phyloP scores from a whole-genome alignment of 257 asterid genomes.

The Handroanthus guayacan region DNA sequence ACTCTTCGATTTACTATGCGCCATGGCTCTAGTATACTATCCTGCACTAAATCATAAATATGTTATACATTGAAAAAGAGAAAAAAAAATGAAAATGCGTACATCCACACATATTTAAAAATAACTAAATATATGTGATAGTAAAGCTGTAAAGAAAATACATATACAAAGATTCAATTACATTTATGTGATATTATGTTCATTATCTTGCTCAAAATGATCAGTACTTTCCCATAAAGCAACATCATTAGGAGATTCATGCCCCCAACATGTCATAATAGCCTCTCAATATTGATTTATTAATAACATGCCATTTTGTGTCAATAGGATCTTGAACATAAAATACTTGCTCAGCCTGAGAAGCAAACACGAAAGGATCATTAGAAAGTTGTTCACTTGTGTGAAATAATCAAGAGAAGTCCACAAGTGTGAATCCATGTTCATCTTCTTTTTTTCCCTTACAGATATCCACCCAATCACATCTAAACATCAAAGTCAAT shows the following conservation, averaged over 20 bases:
- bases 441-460: neutral
- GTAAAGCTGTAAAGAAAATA: no score
- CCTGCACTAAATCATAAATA: no score
- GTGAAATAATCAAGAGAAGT: neutral
- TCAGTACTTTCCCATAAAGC: neutral
- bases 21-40: no score
- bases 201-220: neutral
- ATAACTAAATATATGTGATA: no score
- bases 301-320: neutral
- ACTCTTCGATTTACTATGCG: no score
- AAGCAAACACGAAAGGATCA: constrained; percentile 2
- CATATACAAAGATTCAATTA: no score
- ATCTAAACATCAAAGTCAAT: neutral
- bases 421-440: neutral
- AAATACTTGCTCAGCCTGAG: neutral
- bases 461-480: neutral
- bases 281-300: neutral
- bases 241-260: neutral
- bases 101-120: neutral
- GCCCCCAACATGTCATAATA: neutral
- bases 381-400: neutral
- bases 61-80: neutral
- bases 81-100: no score
- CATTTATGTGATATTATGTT: neutral
- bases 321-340: neutral